phyloP scores from a whole-genome alignment of 2,329 filamentous ascomycete genomes.

The Diplocarpon rosae region DNA sequence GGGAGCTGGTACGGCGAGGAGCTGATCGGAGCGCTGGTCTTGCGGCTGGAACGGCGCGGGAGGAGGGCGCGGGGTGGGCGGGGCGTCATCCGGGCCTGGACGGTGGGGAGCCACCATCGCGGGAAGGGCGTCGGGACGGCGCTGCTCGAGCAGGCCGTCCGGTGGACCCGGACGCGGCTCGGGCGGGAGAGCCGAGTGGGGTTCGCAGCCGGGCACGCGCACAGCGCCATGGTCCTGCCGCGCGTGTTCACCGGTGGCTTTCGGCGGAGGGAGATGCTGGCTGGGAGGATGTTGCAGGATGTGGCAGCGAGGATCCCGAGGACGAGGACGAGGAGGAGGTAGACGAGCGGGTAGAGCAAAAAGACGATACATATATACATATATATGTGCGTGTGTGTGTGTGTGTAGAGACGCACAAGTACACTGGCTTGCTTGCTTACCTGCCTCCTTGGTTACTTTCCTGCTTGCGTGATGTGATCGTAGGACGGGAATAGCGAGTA shows the following conservation, averaged over 20 bases:
- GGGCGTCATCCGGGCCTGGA: constrained; percentile 74
- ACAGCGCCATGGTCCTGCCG: constrained; percentile 54
- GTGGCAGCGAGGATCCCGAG: constrained; percentile 35
- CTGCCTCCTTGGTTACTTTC: no score
- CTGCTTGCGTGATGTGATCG: no score
- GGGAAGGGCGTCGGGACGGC: constrained; percentile 60
- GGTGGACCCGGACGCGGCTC: constrained; percentile 54
- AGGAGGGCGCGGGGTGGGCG: constrained; percentile 37
- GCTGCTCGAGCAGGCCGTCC: constrained; percentile 63
- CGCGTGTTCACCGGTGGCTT: constrained; percentile 51
- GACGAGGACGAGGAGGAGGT: constrained; percentile 18
- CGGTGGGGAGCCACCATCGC: constrained; percentile 58
- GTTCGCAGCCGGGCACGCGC: constrained; percentile 70
- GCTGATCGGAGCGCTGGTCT: constrained; percentile 59
- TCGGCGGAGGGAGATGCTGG: constrained; percentile 45
- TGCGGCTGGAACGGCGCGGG: constrained; percentile 47
- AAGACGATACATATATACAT: background rate
- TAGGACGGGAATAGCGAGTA: no score
- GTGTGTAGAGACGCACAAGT: no score
- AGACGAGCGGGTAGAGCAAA: background rate
- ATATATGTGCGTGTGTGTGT: background rate
- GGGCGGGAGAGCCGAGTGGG: constrained; percentile 56
- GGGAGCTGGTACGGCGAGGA: constrained; percentile 57
- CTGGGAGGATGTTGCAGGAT: constrained; percentile 40
- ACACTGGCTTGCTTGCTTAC: no score